These are phyloP conservation scores for Fusarium odoratissimum DNA, from an alignment of 2,329 filamentous ascomycete genomes.

Conservation along the genomic window DNA sequence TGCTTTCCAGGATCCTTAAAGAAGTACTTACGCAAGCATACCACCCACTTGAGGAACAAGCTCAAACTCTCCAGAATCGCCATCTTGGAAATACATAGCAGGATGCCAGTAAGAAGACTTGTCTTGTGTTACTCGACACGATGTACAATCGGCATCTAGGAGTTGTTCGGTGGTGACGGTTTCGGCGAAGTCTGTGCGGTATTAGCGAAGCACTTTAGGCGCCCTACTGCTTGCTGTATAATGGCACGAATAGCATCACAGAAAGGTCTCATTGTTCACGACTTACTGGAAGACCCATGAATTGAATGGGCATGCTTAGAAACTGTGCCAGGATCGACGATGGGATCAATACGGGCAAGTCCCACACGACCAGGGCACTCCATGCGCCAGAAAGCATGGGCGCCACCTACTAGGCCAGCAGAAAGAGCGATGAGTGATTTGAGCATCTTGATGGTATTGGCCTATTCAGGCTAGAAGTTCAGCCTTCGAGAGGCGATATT, in stretches of 20 bases:
- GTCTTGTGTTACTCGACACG: constrained; percentile 82
- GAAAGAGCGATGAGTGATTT: constrained; percentile 49
- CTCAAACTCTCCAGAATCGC: constrained; percentile 71
- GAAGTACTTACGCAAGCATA: constrained; percentile 79
- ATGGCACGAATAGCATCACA: not conserved
- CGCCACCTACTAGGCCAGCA: constrained; percentile 52
- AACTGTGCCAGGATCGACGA: constrained; percentile 71
- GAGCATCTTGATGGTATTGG: constrained; percentile 47
- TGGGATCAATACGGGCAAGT: constrained; percentile 79
- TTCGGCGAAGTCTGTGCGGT: constrained; percentile 70
- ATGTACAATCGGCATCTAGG: constrained; percentile 75
- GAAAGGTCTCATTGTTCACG: too few species aligned
- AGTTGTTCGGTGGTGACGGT: constrained; percentile 69
- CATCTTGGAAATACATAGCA: constrained; percentile 79
- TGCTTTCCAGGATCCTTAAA: too few species aligned
- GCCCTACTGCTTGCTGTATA: not conserved
- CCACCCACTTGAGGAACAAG: constrained; percentile 81
- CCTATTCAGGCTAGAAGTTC: constrained; percentile 43
- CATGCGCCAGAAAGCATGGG: constrained; percentile 87
- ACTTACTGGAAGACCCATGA: constrained; percentile 81
- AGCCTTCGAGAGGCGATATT: constrained; percentile 14
- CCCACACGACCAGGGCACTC: constrained; percentile 79
- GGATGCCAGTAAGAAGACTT: constrained; percentile 92
- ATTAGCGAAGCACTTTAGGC: constrained; percentile 27
- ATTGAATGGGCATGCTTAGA: constrained; percentile 79